Conservation (phyloP, 306 rosid species). For the Sesbania bispinosa region DNA sequence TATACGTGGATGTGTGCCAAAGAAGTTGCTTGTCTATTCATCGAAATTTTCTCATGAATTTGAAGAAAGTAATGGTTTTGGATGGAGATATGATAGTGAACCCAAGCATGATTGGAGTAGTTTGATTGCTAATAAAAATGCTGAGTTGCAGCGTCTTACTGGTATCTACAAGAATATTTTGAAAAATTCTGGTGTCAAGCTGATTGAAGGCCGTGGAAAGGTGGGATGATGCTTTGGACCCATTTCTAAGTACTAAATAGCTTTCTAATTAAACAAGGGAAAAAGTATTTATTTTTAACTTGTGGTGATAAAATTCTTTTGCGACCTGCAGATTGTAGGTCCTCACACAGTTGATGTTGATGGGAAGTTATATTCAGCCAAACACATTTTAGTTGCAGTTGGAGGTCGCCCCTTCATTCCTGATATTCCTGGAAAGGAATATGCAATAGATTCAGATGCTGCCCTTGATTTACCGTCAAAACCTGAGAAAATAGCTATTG, state of each 20-base stretch:
- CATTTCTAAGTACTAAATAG: neutral
- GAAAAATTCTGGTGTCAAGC: slow-evolving; percentile 60
- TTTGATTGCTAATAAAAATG: slow-evolving; percentile 89
- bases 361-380: slow-evolving; percentile 84
- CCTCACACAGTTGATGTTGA: slow-evolving; percentile 86
- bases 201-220: slow-evolving; percentile 97
- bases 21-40: slow-evolving; percentile 77
- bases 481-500: slow-evolving; percentile 88
- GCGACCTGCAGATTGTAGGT: slow-evolving; percentile 58
- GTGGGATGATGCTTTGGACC: slow-evolving; percentile 34
- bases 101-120: slow-evolving; percentile 96
- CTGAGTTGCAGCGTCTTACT: slow-evolving; percentile 90
- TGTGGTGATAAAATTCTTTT: slow-evolving; percentile 22
- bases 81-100: slow-evolving; percentile 85
- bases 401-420: slow-evolving; percentile 97
- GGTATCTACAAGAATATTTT: slow-evolving; percentile 80
- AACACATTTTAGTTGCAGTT: slow-evolving; percentile 74
- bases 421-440: slow-evolving; percentile 82
- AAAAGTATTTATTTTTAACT: neutral
- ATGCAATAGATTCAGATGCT: slow-evolving; percentile 92
- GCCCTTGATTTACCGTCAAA: slow-evolving; percentile 92
- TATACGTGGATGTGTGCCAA: slow-evolving; percentile 97
- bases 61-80: slow-evolving; percentile 92
- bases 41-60: slow-evolving; percentile 86
- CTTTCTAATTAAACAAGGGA: neutral